These are phyloP conservation scores for Ambrosia trifida DNA, from an alignment of 129 eudicot genomes.

Conservation along the genomic window DNA sequence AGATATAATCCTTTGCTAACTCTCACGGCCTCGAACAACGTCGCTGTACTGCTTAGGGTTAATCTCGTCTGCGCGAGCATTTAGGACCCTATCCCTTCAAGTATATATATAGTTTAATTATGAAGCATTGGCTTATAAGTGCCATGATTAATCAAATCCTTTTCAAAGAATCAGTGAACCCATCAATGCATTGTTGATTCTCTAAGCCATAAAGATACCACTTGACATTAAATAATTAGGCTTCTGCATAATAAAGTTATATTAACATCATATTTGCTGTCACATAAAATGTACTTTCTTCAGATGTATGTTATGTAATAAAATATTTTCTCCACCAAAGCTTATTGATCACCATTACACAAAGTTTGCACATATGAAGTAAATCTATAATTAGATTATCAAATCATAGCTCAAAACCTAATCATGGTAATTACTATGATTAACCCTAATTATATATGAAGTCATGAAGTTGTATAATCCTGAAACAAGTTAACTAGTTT, in stretches of 20 bases:
- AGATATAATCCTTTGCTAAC: no score
- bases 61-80: no score
- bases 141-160: background rate
- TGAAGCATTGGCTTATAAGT: background rate
- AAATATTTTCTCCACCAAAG: background rate
- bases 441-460: background rate
- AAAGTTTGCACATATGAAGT: background rate
- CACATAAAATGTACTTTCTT: conserved; percentile 27
- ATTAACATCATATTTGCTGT: background rate
- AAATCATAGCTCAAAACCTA: background rate
- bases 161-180: background rate
- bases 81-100: no score
- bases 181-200: background rate
- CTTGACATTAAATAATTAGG: background rate
- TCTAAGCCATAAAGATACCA: background rate
- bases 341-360: background rate
- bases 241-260: background rate
- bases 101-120: no score
- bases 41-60: no score
- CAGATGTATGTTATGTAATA: background rate
- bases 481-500: background rate
- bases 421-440: background rate
- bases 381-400: background rate
- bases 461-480: conserved; percentile 3
- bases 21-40: no score